Evolutionary conservation across 495 filamentous ascomycete genomes (phyloP), one percentile per base, ranked within the genome.

Genomic region (Aspergillus sparsus): DNA sequence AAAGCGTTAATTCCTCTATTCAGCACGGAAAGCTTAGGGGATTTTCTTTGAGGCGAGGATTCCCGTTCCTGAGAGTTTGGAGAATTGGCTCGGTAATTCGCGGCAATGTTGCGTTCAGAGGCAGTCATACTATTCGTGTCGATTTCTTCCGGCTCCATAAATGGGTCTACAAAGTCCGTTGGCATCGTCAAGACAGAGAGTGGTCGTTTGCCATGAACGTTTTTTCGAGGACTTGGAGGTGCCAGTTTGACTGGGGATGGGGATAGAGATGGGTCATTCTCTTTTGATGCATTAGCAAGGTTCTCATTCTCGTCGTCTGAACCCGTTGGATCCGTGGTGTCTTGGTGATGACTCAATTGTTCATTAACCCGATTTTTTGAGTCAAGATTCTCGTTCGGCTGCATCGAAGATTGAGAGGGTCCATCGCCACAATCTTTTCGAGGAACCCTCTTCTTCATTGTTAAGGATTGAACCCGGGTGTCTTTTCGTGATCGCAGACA

Each of bases 191-290:
- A 62, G 50, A 79, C 67, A 56, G 75, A 70, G 51, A 80, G 60
- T n/a, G 76, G 71, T n/a, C 80, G 68, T 64, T 75, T 76, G n/a
- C 70, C 69, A 13, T 68, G 65, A 10, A 70, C 63, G 47, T 69
- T 74, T 39, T 76, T 76, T 49, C 74, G 68, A 13, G 74, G 70
- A 33, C 62, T 72, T 15, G 70, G 68, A 11, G 68, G 65, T 44
- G 66, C 53, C 7, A 68, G 52, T 53, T 63, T 66, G 18, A 77
- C 66, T 0, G 75, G 76, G 1, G 68, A 68, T 7, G 74, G 76
- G 9, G 78, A 78, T 15, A 77, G 64, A 9, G 74, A 77, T 2
- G 80, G 78, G 56, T 83, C 69, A 55, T 83, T 83, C 66, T 83
- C 80, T 72, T 83, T 83, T 58, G 68, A 72, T 42, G 66, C 69